A percentile compares a stretch with the other conserved stretches of the same genome.
phyloP scores from a whole-genome alignment of 208 protist genomes.

The Blastocrithidia nonstop region DNA sequence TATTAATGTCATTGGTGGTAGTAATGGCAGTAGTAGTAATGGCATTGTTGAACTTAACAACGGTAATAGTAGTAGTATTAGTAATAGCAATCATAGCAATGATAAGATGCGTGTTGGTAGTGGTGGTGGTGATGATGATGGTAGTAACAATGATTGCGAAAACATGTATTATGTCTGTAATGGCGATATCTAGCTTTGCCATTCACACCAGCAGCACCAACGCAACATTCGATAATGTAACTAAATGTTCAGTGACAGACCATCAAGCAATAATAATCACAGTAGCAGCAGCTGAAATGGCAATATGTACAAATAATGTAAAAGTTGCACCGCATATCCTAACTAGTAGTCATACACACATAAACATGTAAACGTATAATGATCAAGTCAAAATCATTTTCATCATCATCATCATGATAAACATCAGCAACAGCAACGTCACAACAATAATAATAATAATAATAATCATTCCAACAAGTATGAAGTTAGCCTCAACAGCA shows the following conservation, averaged over 20 bases:
- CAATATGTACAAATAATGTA: constrained; percentile 2
- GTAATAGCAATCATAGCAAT: not conserved
- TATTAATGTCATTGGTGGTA: not conserved
- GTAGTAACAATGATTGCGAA: not conserved
- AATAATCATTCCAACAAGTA: not conserved
- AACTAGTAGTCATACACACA: not conserved
- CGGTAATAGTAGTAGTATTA: not conserved
- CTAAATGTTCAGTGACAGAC: not conserved
- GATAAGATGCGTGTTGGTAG: not conserved
- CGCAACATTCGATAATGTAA: not conserved
- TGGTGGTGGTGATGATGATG: not conserved
- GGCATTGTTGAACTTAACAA: not conserved
- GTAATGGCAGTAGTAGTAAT: constrained; percentile 1
- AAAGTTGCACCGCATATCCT: not conserved
- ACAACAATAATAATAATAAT: not conserved
- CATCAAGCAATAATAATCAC: no score
- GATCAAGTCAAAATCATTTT: not conserved
- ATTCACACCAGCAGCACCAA: constrained; percentile 1
- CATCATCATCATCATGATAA: not conserved
- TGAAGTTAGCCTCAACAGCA: no score
- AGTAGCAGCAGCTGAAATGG: not conserved
- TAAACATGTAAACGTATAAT: not conserved
- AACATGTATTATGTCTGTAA: not conserved
- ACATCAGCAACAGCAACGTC: not conserved
- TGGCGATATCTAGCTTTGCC: not conserved